These are phyloP conservation scores for barrel medic (Medicago truncatula) DNA, from an alignment of 306 rosid species.

Conservation along the genomic window MtrunA17r5.0-ANR NC_053044.1:31682001-31682500, in stretches of 20 bases:
- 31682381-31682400: slow-evolving; percentile 13
- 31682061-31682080: background rate
- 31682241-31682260: too few species aligned
- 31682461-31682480: background rate
- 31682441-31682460: background rate
- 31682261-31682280: too few species aligned
- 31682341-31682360: background rate
- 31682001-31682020: background rate
- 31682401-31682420: background rate
- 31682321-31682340: too few species aligned
- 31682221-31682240: too few species aligned
- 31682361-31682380: background rate
- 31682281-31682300: too few species aligned
- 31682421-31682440: background rate
- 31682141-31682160: too few species aligned
- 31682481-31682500: background rate
- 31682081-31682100: background rate
- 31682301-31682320: too few species aligned
- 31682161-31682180: too few species aligned
- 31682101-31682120: background rate
- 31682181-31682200: too few species aligned
- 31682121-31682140: too few species aligned
- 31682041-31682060: background rate
- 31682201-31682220: too few species aligned
- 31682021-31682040: background rate